These are phyloP conservation scores for Eutrema yunnanense DNA, from an alignment of 345 rosid species.

Conservation along the genomic window DNA sequence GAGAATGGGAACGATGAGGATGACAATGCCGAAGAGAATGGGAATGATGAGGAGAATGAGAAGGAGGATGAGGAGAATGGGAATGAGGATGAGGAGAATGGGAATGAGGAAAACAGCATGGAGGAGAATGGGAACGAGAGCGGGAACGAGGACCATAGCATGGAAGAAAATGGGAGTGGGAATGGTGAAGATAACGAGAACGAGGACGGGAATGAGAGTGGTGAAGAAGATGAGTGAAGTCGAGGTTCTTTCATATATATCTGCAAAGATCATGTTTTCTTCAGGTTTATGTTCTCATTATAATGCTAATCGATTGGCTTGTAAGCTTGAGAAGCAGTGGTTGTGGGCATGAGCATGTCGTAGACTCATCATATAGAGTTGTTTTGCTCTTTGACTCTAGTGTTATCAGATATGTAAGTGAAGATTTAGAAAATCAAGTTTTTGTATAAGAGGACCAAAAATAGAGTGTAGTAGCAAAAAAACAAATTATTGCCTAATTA, in stretches of 20 bases:
- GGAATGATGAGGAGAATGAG: slow-evolving; percentile 2
- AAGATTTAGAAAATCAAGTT: background rate
- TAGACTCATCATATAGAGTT: background rate
- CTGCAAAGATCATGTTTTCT: background rate
- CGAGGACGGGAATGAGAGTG: background rate
- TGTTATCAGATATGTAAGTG: background rate
- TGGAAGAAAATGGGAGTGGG: background rate
- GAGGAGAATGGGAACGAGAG: background rate
- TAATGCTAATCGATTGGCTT: background rate
- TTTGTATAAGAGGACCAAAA: background rate
- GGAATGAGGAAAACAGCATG: background rate
- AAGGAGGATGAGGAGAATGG: background rate
- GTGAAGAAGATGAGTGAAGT: slow-evolving; percentile 13
- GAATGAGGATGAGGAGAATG: background rate
- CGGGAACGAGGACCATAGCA: background rate
- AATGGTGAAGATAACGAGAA: background rate
- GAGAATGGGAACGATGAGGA: background rate
- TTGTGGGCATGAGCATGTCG: background rate
- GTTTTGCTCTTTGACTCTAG: background rate
- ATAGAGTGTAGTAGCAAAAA: background rate
- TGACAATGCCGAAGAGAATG: background rate
- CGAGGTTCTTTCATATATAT: background rate
- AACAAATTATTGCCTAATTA: background rate
- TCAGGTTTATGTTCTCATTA: background rate
- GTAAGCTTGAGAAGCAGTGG: background rate